Conservation (phyloP, 148 eudicot genomes). For the Bassia scoparia region DNA sequence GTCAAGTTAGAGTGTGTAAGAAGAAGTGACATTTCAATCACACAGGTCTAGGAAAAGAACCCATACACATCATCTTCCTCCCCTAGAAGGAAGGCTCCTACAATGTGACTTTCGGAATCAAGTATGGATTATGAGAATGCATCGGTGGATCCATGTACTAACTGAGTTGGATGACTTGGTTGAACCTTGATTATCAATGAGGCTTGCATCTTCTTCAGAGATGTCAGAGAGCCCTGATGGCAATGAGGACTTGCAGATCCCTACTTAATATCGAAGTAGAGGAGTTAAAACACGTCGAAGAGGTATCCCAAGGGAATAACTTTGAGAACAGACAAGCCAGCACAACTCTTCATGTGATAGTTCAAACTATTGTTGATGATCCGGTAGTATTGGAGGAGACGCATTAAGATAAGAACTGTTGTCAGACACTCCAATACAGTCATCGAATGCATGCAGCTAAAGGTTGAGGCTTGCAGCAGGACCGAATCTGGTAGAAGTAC, state of each 20-base stretch:
- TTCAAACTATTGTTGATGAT: slow-evolving; percentile 1
- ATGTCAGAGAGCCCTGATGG: slow-evolving; percentile 43
- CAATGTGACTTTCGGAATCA: slow-evolving; percentile 33
- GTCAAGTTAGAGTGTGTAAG: slow-evolving; percentile 14
- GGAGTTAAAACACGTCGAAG: slow-evolving; percentile 4
- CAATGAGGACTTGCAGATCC: slow-evolving; percentile 33
- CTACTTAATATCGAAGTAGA: slow-evolving; percentile 15
- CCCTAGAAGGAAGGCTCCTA: slow-evolving; percentile 27
- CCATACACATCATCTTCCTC: neutral
- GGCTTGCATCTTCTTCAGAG: slow-evolving; percentile 38
- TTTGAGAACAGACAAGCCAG: neutral
- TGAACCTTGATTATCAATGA: slow-evolving; percentile 25
- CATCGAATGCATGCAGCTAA: slow-evolving; percentile 9
- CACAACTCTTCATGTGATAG: slow-evolving; percentile 7
- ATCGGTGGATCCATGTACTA: slow-evolving; percentile 19
- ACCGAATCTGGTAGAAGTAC: slow-evolving; percentile 6
- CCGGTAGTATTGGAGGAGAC: slow-evolving; percentile 4
- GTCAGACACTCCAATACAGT: neutral
- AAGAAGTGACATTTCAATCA: slow-evolving; percentile 20
- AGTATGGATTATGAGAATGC: slow-evolving; percentile 19
- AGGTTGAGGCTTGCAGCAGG: slow-evolving; percentile 9
- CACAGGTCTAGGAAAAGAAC: slow-evolving; percentile 11
- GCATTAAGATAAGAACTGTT: neutral
- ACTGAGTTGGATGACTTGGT: slow-evolving; percentile 29
- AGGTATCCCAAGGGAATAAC: neutral